These are phyloP conservation scores for Cryptococcus jaspeensis DNA, from an alignment of 1,284 basidiomycete genomes.

Conservation along the genomic window DNA sequence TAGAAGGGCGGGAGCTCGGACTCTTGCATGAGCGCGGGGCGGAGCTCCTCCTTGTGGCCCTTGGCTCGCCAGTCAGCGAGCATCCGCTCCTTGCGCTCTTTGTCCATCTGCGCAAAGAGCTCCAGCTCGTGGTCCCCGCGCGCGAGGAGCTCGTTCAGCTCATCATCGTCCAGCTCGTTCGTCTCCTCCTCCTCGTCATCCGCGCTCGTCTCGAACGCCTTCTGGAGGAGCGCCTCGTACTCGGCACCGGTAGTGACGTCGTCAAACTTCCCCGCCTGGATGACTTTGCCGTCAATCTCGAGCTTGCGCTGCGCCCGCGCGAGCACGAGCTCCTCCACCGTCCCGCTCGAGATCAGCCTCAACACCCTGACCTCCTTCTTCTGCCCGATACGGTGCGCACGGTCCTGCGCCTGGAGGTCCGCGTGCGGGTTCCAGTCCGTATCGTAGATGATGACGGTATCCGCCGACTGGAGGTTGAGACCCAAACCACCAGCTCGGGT, in stretches of 20 bases:
- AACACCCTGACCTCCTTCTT: slow-evolving; percentile 97
- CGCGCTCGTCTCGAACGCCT: slow-evolving; percentile 54
- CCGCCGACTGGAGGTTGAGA: slow-evolving; percentile 95
- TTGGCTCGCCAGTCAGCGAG: slow-evolving; percentile 68
- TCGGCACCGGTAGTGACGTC: slow-evolving; percentile 98
- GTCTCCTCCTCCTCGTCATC: slow-evolving; percentile 91
- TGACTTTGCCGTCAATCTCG: slow-evolving; percentile 99
- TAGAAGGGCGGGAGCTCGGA: slow-evolving; percentile 93
- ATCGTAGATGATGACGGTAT: slow-evolving; percentile 88
- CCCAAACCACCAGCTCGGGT: slow-evolving; percentile 97
- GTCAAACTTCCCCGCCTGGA: slow-evolving; percentile 98
- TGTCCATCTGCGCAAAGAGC: slow-evolving; percentile 83
- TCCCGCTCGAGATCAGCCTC: slow-evolving; percentile 96
- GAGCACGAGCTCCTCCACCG: slow-evolving; percentile 96
- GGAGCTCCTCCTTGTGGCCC: slow-evolving; percentile 77
- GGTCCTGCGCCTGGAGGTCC: slow-evolving; percentile 79
- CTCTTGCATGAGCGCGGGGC: slow-evolving; percentile 76
- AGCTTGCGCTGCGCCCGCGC: slow-evolving; percentile 93
- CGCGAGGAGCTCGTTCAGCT: slow-evolving; percentile 90
- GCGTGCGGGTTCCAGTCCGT: slow-evolving; percentile 92
- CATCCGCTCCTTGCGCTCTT: slow-evolving; percentile 72
- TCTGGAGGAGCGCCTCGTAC: slow-evolving; percentile 89
- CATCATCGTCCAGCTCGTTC: slow-evolving; percentile 95
- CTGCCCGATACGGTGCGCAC: slow-evolving; percentile 97
- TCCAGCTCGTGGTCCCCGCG: slow-evolving; percentile 76